Evolutionary conservation across 257 asterid species (phyloP).

Genomic region (Fraxinus excelsior): DNA sequence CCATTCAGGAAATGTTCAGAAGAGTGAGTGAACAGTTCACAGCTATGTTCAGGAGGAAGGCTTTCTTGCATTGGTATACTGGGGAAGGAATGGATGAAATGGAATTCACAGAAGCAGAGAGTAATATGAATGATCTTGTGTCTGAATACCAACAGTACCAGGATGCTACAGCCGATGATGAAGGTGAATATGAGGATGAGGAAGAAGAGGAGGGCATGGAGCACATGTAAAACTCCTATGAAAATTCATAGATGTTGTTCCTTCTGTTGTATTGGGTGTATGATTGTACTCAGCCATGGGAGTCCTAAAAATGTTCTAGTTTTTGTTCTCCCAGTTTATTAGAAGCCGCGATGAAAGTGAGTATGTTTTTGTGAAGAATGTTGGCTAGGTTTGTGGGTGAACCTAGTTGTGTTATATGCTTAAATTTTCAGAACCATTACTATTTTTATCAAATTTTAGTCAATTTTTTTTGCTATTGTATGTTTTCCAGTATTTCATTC

Average conservation of each 20-base stretch:
- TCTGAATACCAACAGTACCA: conserved; percentile 94
- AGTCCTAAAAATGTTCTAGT: conserved; percentile 17
- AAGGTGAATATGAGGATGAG: conserved; percentile 68
- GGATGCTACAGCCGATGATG: conserved; percentile 93
- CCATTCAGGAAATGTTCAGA: conserved; percentile 91
- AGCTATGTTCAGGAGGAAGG: conserved; percentile 92
- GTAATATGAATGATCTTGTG: conserved; percentile 87
- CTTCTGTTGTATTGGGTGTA: conserved; percentile 20
- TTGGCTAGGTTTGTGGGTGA: too few relatives aligned
- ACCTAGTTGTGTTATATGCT: conserved; percentile 6
- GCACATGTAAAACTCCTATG: conserved; percentile 8
- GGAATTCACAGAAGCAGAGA: conserved; percentile 91
- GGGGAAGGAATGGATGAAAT: conserved; percentile 91
- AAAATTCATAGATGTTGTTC: conserved; percentile 11
- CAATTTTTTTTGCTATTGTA: neutral
- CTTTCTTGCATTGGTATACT: conserved; percentile 92
- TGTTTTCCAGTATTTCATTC: neutral
- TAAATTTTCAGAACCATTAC: neutral
- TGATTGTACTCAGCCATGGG: conserved; percentile 9
- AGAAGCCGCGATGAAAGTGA: conserved; percentile 10
- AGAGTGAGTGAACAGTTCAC: conserved; percentile 92
- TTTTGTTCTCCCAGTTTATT: conserved; percentile 17
- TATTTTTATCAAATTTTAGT: conserved; percentile 1
- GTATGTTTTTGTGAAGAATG: conserved; percentile 23
- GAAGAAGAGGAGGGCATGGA: conserved; percentile 53